A percentile compares a stretch with the other conserved stretches of the same genome.
Evolutionary conservation across 176 grass and related monocot species (phyloP).

Genomic region (Eragrostis nindensis): DNA sequence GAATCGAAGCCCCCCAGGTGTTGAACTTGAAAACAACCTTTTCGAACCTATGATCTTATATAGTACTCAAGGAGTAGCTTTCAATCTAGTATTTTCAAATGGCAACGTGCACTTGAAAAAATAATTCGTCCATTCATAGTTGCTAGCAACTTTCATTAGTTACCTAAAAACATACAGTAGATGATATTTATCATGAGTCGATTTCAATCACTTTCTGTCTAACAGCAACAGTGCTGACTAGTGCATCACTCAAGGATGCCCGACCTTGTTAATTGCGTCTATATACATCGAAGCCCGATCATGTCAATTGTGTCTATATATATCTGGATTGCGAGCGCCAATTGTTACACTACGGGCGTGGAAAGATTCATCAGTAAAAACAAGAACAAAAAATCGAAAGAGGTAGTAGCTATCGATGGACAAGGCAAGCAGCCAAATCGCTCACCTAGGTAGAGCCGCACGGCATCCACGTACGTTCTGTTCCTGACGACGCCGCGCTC

Average conservation of each 20-base stretch:
- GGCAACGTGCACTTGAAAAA: neutral
- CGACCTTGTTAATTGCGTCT: neutral
- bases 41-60: neutral
- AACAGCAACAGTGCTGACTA: neutral
- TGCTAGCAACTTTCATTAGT: neutral
- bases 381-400: neutral
- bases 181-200: too few species aligned
- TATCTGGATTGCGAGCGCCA: neutral
- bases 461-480: conserved; percentile 74
- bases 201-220: neutral
- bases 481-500: conserved; percentile 62
- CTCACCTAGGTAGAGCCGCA: conserved; percentile 68
- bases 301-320: too few species aligned
- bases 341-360: neutral
- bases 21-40: neutral
- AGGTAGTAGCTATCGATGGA: neutral
- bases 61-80: too few species aligned
- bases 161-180: neutral
- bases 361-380: neutral
- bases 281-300: too few species aligned
- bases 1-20: neutral
- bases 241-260: neutral
- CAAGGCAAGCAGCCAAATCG: neutral
- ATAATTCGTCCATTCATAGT: too few species aligned
- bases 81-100: neutral